Evolutionary conservation across 495 filamentous ascomycete species (phyloP), one percentile per base, ranked within the genome.

Genomic region (Xylaria acuta): DNA sequence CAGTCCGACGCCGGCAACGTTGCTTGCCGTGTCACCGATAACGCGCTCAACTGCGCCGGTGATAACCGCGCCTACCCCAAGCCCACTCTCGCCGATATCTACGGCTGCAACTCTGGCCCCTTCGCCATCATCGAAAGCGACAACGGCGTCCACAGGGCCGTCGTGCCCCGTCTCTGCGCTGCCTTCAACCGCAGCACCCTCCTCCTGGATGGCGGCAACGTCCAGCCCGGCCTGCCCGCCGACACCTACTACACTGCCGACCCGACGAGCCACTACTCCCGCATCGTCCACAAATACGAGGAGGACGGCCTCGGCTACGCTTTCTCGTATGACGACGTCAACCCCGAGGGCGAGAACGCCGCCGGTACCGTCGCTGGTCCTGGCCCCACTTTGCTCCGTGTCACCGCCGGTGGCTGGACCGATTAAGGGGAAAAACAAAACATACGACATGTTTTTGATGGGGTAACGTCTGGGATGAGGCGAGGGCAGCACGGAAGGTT

Each of bases 261-360:
- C 58, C 79, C 80, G 1, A 84, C 82, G 5, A 87, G 80, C 79
- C 81, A 80, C 74, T 87, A 85, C 77, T 73, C 75, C 59, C 77
- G 78, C 22, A 76, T 86, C 71, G 78, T 87, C 16, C 85, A 87
- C 77, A 62, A 80, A 67, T 74, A 81, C 72, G 81, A 85, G 75
- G 27, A 79, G 45, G 82, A 84, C 73, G 78, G 78, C 16, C 75
- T 76, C 56, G 85, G 84, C 8, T 87, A 87, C 67, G 81, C 85
- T 30, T 87, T 87, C 73, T 75, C 85, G 3, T 87, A 84, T 73
- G 85, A 87, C 63, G 85, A 87, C 71, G 83, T 86, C 51, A 83
- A 81, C 70, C 82, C 84, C 32, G 71, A 75, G 20, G 81, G 78
- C 43, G 72, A 77, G 72, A 80, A 83, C 73, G 73, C 72, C 43